These are phyloP conservation scores for Coprinopsis cinerea DNA, from an alignment of 768 basidiomycete genomes.

Conservation along the genomic window DNA sequence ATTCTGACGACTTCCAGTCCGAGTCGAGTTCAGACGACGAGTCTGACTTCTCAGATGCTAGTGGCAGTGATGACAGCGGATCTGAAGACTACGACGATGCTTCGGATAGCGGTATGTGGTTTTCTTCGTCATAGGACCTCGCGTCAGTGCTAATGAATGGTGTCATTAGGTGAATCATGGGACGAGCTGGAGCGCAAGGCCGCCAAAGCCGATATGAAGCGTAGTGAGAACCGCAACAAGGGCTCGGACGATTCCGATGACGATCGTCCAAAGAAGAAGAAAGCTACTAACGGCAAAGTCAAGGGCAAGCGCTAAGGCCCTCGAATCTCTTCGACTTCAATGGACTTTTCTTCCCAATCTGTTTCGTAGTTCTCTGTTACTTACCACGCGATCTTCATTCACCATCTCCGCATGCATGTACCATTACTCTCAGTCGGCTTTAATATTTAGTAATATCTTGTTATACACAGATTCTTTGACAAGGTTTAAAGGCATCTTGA, in stretches of 20 bases:
- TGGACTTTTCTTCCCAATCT: neutral
- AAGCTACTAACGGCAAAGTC: slow-evolving; percentile 28
- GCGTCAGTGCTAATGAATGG: too few species aligned
- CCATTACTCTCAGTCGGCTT: too few species aligned
- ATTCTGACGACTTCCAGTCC: slow-evolving; percentile 50
- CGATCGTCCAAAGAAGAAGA: slow-evolving; percentile 43
- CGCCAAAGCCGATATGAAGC: slow-evolving; percentile 62
- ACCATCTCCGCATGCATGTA: too few species aligned
- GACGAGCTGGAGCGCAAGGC: slow-evolving; percentile 92
- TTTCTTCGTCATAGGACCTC: neutral
- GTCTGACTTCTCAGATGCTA: slow-evolving; percentile 61
- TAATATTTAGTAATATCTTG: too few species aligned
- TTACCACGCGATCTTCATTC: neutral
- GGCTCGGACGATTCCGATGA: slow-evolving; percentile 52
- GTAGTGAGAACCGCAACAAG: slow-evolving; percentile 32
- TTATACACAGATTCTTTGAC: neutral
- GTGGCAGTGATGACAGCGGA: slow-evolving; percentile 57
- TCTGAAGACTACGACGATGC: slow-evolving; percentile 50
- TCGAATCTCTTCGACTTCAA: neutral
- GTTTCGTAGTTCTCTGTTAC: neutral
- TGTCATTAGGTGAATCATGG: slow-evolving; percentile 83
- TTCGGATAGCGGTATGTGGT: slow-evolving; percentile 54
- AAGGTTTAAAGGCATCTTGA: too few species aligned
- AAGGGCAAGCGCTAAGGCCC: slow-evolving; percentile 18
- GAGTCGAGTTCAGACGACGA: slow-evolving; percentile 49